Percentiles rank a stretch among this genome's conserved stretches.
These are phyloP conservation scores for Diaporthe citri DNA, from an alignment of 2,329 filamentous ascomycete species.

Conservation along the genomic window DNA sequence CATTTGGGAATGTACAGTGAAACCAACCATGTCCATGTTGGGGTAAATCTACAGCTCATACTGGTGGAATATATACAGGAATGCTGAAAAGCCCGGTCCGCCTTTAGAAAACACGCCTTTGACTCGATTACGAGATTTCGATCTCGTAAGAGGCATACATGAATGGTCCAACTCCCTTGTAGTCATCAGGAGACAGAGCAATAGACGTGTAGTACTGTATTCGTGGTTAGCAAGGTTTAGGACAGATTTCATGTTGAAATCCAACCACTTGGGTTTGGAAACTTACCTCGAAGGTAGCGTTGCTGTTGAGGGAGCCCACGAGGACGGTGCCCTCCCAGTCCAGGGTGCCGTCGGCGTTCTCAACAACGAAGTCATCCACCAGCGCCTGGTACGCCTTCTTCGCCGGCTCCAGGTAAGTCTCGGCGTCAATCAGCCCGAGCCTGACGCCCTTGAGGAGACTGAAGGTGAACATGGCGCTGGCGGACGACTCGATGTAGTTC, in stretches of 20 bases:
- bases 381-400: conserved; percentile 55
- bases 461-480: conserved; percentile 59
- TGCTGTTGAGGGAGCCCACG: conserved; percentile 59
- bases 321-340: conserved; percentile 61
- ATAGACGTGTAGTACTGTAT: conserved; percentile 52
- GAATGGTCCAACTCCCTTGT: conserved; percentile 50
- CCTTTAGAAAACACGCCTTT: not conserved
- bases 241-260: not conserved
- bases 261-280: not conserved
- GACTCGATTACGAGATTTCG: conserved; percentile 22
- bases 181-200: conserved; percentile 48
- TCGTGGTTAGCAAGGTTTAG: not conserved
- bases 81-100: not conserved
- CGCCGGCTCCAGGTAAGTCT: conserved; percentile 45
- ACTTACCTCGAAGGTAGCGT: conserved; percentile 59
- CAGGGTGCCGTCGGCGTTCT: conserved; percentile 57
- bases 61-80: conserved; percentile 22
- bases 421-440: conserved; percentile 46
- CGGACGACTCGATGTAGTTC: conserved; percentile 62
- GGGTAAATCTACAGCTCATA: not conserved
- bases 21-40: not conserved
- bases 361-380: conserved; percentile 55
- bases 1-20: not conserved
- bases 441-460: conserved; percentile 54
- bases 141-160: conserved; percentile 49